Evolutionary conservation across 257 asterid species (phyloP), one percentile per base, ranked within the genome.

Genomic region (Ilex asprella): DNA sequence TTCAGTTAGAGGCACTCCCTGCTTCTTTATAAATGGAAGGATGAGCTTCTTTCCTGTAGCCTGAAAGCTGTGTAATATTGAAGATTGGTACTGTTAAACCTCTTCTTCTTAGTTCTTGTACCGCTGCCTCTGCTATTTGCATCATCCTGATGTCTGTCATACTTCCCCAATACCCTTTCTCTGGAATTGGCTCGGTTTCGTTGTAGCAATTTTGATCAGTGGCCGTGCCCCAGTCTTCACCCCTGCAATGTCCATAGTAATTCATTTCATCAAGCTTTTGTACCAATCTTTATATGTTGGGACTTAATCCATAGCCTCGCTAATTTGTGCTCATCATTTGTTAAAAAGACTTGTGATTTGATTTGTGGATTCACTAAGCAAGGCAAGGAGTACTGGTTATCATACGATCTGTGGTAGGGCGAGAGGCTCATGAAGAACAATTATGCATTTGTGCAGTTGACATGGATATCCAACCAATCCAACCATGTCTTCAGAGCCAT

Each of bases 401-500:
- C 9, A n/a, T 69, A 86, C 98, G 86, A 82, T 70, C 86, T 86
- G 13, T 91, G 98, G 7, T 87, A 83, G 6, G 98, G 98, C 2
- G 95, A 88, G 89, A 91, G 78, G 82, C 86, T 79, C 82, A 91
- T 79, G 77, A 88, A 88, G 52, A 79, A 88, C 16, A 91, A 53
- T 52, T 68, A 84, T 13, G 95, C 78, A 61, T 82, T 88, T 62
- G 75, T 73, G 39, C 89, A 84, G 62, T 91, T 78, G 58, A 91
- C 82, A 53, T 91, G 95, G 55, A 84, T 81, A 75, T 88, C 95
- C 76, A 88, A 44, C 98, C 98, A 91, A 44, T 91, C 95, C 1
- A 94, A 75, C 96, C 98, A 88, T 3, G 96, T 85, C 61, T 67
- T 84, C 6, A 88, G 70, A 6, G 95, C 95, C 96, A 88, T 80